Evolutionary conservation across 352 stramenopile genomes (phyloP), one percentile per base, ranked within the genome.

Genomic region (Phytophthora litchii): DNA sequence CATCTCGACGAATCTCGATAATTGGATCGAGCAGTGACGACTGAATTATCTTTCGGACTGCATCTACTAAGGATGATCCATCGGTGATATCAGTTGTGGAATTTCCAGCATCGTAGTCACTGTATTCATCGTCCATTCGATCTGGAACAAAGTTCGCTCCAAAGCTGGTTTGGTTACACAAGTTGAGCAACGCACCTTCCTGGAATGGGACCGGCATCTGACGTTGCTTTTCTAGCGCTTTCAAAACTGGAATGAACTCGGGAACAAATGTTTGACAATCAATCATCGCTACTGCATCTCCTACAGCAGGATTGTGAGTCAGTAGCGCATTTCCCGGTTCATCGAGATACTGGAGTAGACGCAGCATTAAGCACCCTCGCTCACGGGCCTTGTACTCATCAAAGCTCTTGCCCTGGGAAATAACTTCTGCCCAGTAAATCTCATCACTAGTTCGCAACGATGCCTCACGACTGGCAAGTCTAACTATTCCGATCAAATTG

Each of bases 211-310:
- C 74, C 0, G 74, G 62, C 60, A 86, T 78, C n/a, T 87, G 59
- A 9, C 78, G 71, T 47, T 95, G 86, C 11, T 74, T 73, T 51
- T 94, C 83, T n/a, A 94, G 50, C 0, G 86, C 84, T 57, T 86
- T 86, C 20, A 96, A 54, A 7, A 96, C 88, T 3, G 88, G 86
- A 20, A 96, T 78, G 35, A 92, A 96, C 65, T 96, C 88, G 0
- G 86, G 86, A 1, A 93, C 85, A 62, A 96, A 96, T 7, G 83
- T 88, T 59, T 89, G 80, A 38, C 85, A 95, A 51, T 96, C 86
- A 60, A 96, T 91, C 41, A 96, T 87, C 9, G 78, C 86, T 35
- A 96, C 64, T 23, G 70, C 57, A 21, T 77, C 53, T 11, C 83
- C 85, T 45, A 74, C 69, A 38, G 67, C 63, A 5, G 93, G 72